Evolutionary conservation across 169 alveolate species (phyloP), one percentile per base, ranked within the genome.

Genomic region (Cystoisospora suis): DNA sequence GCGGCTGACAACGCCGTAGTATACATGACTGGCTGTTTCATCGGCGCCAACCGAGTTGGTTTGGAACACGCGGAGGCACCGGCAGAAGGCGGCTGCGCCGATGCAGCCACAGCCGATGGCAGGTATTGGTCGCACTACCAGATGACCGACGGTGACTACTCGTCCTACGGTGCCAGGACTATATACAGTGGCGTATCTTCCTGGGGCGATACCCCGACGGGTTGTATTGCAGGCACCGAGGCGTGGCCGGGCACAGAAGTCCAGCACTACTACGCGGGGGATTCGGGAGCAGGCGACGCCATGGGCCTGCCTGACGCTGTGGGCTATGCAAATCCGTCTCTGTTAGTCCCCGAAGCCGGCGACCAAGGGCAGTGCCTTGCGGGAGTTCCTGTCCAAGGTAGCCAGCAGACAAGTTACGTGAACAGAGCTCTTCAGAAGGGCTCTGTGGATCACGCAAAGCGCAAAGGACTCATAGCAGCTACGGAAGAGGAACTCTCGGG

Each of bases 1-100:
- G 93, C 93, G 7, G 93, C 93, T 29, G 87, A 56, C 45, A 49
- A 89, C 32, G 89, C 93, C 7, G 72, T 81, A 1, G 38, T 53
- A 4, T 53, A 56, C 32, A 29, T 81, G 72, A 58, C 53, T 23
- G 88, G 88, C 32, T 81, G 79, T 36, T 58, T 56, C 88, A 81
- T 81, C 40, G 88, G 88, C 15, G 88, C 88, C 1, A 72, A 72
- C 32, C 83, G 83, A 15, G 83, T 72, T 3, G 83, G 47, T 12
- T 42, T 72, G 47, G 83, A 72, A 12, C 83, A 72, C 23, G 83
- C 83, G 5, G 47, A 36, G 38, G 4, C 44, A 7, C 79, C 79
- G 7, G n/a, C 42, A 7, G 79, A 65, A 44, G 36, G 36, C 79
- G 36, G 36, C 36, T 40, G 79, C 29, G 12, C 79, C 6, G 79